Evolutionary conservation across 2,329 filamentous ascomycete species (phyloP).

Genomic region (Whalleya microplaca): DNA sequence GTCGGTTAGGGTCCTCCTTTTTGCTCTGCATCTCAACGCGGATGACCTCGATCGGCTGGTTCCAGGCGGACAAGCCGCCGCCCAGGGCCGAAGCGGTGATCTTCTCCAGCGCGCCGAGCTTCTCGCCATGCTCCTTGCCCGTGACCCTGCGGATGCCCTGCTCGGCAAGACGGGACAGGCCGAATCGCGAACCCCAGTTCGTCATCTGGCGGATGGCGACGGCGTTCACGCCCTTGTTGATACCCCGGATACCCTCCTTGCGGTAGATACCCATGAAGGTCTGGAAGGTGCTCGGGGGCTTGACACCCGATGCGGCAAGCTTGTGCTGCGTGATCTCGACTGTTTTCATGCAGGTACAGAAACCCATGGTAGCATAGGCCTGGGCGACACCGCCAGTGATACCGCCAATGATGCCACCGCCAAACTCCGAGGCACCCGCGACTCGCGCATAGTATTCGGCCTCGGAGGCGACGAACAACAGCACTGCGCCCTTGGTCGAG

Average conservation of each 20-base stretch:
- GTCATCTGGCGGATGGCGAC: conserved; percentile 99
- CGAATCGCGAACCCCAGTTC: conserved; percentile 98
- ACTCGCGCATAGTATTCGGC: conserved; percentile 91
- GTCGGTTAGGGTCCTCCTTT: conserved; percentile 94
- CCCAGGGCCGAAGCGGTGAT: conserved; percentile 83
- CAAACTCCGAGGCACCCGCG: conserved; percentile 83
- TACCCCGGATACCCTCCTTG: conserved; percentile 88
- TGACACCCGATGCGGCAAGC: conserved; percentile 78
- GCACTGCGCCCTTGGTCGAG: conserved; percentile 97
- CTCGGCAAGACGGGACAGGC: conserved; percentile 89
- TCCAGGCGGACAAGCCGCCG: conserved; percentile 96
- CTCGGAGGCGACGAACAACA: conserved; percentile 98
- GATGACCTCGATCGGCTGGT: conserved; percentile 99
- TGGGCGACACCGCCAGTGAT: conserved; percentile 95
- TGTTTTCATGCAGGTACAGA: conserved; percentile 99
- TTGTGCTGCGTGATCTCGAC: conserved; percentile 99
- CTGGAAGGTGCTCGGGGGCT: conserved; percentile 86
- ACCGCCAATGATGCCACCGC: conserved; percentile 86
- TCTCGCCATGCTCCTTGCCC: conserved; percentile 78
- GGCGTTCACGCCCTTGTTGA: conserved; percentile 98
- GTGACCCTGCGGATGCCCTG: conserved; percentile 79
- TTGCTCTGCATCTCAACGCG: conserved; percentile 99
- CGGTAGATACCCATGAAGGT: conserved; percentile 98
- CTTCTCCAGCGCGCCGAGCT: conserved; percentile 83
- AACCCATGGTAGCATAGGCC: conserved; percentile 99